These are phyloP conservation scores for Microstegium vimineum DNA, from an alignment of 176 grass and related monocot genomes.

Conservation along the genomic window DNA sequence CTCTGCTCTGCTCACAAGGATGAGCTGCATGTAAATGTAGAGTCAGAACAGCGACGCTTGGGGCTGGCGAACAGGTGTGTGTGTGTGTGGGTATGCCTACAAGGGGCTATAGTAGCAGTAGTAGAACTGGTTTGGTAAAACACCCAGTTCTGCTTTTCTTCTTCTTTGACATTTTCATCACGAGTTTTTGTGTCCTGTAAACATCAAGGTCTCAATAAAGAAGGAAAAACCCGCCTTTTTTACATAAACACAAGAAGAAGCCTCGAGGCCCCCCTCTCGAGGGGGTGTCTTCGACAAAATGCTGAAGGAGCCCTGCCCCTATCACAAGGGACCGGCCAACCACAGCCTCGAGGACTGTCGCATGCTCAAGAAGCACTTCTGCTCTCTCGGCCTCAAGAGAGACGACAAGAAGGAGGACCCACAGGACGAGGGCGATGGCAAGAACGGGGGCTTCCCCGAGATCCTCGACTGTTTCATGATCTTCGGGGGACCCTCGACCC, in stretches of 20 bases:
- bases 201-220: conserved; percentile 20
- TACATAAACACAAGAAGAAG: conserved; percentile 18
- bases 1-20: background rate
- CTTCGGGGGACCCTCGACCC: too few species aligned
- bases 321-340: too few species aligned
- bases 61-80: background rate
- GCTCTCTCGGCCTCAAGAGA: too few species aligned
- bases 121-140: background rate
- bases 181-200: conserved; percentile 36
- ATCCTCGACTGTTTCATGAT: too few species aligned
- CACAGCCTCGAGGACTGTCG: too few species aligned
- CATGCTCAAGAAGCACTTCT: too few species aligned
- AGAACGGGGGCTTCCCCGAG: too few species aligned
- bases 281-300: too few species aligned
- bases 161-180: background rate
- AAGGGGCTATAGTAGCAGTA: background rate
- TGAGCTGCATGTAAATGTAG: conserved; percentile 26
- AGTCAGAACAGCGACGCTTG: background rate
- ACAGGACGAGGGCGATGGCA: too few species aligned
- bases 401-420: too few species aligned
- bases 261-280: too few species aligned
- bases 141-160: background rate
- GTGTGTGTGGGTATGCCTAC: background rate
- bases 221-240: conserved; percentile 4
- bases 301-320: too few species aligned